A percentile compares a stretch with the other conserved stretches of the same genome.
phyloP scores from a whole-genome alignment of 345 rosid genomes.

The Corchorus capsularis region DNA sequence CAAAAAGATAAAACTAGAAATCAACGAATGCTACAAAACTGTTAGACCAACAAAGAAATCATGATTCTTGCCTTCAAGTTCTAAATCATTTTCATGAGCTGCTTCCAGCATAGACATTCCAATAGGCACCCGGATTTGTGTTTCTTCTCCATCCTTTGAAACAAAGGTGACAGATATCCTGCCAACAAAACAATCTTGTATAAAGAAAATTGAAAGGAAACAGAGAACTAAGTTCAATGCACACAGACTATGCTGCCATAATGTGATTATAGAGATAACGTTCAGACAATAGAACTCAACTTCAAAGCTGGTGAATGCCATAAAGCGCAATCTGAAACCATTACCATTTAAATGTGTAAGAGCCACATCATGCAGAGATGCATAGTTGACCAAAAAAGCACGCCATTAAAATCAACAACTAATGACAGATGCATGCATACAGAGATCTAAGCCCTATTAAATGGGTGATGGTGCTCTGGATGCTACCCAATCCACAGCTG shows the following conservation, averaged over 20 bases:
- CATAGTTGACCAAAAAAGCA: neutral
- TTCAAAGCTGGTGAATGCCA: neutral
- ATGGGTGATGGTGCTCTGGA: neutral
- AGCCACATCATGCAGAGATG: neutral
- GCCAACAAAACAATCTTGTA: slow-evolving; percentile 25
- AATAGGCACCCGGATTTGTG: slow-evolving; percentile 62
- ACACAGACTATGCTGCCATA: neutral
- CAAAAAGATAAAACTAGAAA: neutral
- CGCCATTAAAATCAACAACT: neutral
- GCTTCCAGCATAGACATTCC: slow-evolving; percentile 96
- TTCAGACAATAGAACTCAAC: neutral
- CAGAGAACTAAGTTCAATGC: slow-evolving; percentile 8
- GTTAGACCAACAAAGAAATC: neutral
- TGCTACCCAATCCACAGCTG: neutral
- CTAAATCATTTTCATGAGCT: slow-evolving; percentile 90
- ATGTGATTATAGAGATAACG: neutral
- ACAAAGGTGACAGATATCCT: slow-evolving; percentile 89
- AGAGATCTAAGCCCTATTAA: neutral
- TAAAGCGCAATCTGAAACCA: neutral
- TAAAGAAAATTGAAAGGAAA: slow-evolving; percentile 8
- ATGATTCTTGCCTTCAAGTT: slow-evolving; percentile 73
- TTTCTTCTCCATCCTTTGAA: slow-evolving; percentile 89
- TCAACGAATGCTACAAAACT: neutral
- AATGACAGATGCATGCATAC: neutral
- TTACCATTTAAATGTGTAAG: neutral